phyloP scores from a whole-genome alignment of 75 land plant species.

The Sequoiadendron giganteum region DNA sequence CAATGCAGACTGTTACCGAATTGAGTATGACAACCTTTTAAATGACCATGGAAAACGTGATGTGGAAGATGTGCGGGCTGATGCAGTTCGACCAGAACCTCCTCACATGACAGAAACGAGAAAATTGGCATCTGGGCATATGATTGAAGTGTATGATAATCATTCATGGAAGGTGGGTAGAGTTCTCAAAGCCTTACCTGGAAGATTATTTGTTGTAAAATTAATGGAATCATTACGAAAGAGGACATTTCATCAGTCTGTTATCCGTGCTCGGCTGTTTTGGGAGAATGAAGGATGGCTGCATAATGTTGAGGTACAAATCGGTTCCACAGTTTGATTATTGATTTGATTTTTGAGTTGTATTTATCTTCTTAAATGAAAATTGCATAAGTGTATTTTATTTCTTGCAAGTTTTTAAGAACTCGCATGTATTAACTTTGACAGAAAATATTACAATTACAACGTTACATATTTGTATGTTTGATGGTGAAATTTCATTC shows the following conservation, averaged over 20 bases:
- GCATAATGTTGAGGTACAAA: slow-evolving; percentile 34
- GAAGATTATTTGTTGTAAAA: slow-evolving; percentile 27
- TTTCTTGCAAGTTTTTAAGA: background rate
- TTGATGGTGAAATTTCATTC: background rate
- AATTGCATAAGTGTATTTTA: background rate
- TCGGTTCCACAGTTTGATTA: background rate
- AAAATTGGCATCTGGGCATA: slow-evolving; percentile 29
- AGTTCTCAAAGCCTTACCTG: slow-evolving; percentile 18
- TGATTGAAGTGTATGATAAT: slow-evolving; percentile 39
- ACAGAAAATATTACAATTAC: background rate
- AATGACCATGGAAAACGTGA: slow-evolving; percentile 20
- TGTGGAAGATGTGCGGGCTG: slow-evolving; percentile 13
- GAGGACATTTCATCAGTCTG: slow-evolving; percentile 11
- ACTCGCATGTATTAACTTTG: background rate
- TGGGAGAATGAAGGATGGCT: slow-evolving; percentile 46
- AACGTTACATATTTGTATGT: background rate
- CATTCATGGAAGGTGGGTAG: slow-evolving; percentile 30
- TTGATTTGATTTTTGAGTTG: background rate
- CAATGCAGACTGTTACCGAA: slow-evolving; percentile 26
- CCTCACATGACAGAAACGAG: slow-evolving; percentile 16
- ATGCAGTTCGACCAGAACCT: slow-evolving; percentile 43
- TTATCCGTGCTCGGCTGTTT: slow-evolving; percentile 23
- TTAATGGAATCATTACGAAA: slow-evolving; percentile 22
- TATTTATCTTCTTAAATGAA: background rate
- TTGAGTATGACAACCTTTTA: slow-evolving; percentile 21